Evolutionary conservation across 2,329 filamentous ascomycete species (phyloP).

Genomic region (Camptophora hylomeconis): DNA sequence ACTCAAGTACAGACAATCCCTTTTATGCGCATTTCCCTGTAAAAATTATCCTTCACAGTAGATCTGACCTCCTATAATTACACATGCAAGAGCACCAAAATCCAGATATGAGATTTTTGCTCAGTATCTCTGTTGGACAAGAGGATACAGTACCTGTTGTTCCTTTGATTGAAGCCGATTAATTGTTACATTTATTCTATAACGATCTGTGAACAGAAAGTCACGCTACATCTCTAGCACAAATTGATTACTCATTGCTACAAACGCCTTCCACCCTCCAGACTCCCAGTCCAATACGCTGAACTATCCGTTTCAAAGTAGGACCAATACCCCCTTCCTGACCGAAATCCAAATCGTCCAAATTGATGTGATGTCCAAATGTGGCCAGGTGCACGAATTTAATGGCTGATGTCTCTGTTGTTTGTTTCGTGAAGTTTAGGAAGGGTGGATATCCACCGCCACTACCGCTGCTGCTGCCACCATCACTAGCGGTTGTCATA

Average conservation of each 20-base stretch:
- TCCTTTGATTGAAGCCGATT: no score
- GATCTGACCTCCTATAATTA: no score
- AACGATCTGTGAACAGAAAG: no score
- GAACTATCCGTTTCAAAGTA: slow-evolving; percentile 33
- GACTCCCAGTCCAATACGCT: slow-evolving; percentile 35
- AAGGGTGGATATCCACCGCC: slow-evolving; percentile 9
- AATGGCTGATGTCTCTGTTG: slow-evolving; percentile 5
- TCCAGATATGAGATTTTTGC: no score
- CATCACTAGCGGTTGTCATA: background rate
- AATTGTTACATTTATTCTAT: no score
- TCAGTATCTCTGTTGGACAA: no score
- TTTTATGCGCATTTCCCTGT: no score
- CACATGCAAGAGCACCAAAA: no score
- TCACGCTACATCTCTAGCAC: no score
- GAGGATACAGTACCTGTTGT: no score
- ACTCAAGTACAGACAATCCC: no score
- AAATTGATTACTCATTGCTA: slow-evolving; percentile 1
- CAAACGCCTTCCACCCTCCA: slow-evolving; percentile 30
- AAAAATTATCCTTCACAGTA: no score
- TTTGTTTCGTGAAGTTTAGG: slow-evolving; percentile 11
- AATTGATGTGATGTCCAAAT: slow-evolving; percentile 34
- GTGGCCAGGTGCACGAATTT: slow-evolving; percentile 24
- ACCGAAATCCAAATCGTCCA: slow-evolving; percentile 40
- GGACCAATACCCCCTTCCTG: slow-evolving; percentile 33
- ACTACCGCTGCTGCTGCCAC: background rate